Evolutionary conservation across 2,329 filamentous ascomycete genomes (phyloP).

Genomic region (Lasiodiplodia sp.): DNA sequence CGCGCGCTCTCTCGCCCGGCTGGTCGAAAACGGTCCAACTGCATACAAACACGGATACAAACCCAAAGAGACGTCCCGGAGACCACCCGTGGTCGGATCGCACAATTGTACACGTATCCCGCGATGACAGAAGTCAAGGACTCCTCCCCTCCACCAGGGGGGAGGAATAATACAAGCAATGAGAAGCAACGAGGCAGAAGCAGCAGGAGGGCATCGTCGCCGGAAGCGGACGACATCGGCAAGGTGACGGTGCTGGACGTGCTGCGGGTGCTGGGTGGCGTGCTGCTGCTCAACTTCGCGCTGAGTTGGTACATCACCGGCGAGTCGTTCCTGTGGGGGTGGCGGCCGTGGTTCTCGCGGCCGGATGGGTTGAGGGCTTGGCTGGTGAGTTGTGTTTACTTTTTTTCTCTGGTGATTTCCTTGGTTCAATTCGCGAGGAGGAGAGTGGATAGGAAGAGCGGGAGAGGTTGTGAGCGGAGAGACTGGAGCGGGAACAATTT

Average conservation of each 20-base stretch:
- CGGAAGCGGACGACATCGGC: slow-evolving; percentile 30
- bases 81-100: too few relatives aligned
- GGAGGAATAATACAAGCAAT: neutral
- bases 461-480: neutral
- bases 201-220: slow-evolving; percentile 6
- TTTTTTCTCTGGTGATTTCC: neutral
- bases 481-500: too few relatives aligned
- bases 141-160: neutral
- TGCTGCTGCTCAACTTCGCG: slow-evolving; percentile 70
- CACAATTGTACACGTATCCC: neutral
- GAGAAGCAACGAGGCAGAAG: neutral
- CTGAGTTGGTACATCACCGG: slow-evolving; percentile 81
- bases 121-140: neutral
- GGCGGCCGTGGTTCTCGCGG: slow-evolving; percentile 49
- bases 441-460: neutral
- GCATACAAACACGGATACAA: too few relatives aligned
- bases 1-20: too few relatives aligned
- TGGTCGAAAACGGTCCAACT: too few relatives aligned
- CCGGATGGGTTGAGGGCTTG: slow-evolving; percentile 44
- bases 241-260: slow-evolving; percentile 66
- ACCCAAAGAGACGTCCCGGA: neutral
- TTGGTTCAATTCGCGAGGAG: neutral
- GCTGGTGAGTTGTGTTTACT: slow-evolving; percentile 35
- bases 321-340: slow-evolving; percentile 56
- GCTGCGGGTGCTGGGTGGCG: slow-evolving; percentile 71